phyloP scores from a whole-genome alignment of 169 alveolate genomes.

The Theileria orientalis region DNA sequence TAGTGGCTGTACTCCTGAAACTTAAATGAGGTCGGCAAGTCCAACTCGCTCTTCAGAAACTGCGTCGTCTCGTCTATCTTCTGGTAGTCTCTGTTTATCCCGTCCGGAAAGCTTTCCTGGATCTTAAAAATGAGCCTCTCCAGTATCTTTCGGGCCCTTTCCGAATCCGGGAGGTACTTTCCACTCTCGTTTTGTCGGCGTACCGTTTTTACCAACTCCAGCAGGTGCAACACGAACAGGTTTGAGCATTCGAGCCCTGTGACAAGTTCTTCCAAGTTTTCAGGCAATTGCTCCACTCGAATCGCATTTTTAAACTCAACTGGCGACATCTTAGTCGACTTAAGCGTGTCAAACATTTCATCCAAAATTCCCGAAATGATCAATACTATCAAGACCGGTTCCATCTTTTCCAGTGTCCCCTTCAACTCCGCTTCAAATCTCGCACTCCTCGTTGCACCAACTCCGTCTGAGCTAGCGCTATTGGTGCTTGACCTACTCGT shows the following conservation, averaged over 20 bases:
- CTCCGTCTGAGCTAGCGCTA: no score
- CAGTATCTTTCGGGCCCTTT: background rate
- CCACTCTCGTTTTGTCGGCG: background rate
- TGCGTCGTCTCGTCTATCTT: background rate
- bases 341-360: background rate
- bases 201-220: background rate
- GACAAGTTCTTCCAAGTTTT: background rate
- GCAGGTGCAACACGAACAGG: background rate
- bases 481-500: no score
- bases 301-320: no score
- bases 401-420: conserved; percentile 2
- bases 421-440: background rate
- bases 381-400: conserved; percentile 10
- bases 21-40: background rate
- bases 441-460: background rate
- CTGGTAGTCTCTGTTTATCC: background rate
- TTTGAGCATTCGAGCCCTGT: background rate
- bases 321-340: background rate
- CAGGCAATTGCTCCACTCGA: background rate
- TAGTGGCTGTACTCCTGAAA: background rate
- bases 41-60: background rate
- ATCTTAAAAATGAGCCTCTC: background rate
- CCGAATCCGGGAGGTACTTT: background rate
- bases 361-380: background rate
- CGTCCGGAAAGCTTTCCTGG: background rate